phyloP scores from a whole-genome alignment of 768 basidiomycete genomes.

The Lactifluus pinguis region DNA sequence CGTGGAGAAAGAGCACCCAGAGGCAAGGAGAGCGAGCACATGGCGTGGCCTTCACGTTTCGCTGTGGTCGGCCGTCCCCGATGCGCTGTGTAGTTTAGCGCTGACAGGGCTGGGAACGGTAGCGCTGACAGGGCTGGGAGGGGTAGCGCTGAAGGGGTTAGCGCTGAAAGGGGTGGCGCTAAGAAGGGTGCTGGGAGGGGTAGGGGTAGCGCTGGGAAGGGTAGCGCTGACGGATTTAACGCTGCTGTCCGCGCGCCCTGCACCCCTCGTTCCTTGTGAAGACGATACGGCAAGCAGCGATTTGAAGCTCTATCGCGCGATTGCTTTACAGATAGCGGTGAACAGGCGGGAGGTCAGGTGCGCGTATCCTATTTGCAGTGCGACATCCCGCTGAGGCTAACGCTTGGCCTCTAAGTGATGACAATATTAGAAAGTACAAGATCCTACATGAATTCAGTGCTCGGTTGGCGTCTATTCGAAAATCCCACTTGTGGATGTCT shows the following conservation, averaged over 20 bases:
- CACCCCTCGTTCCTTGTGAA: conserved; percentile 5
- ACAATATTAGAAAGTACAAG: not conserved
- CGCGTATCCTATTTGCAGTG: not conserved
- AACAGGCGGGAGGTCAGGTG: conserved; percentile 14
- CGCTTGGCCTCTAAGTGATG: not conserved
- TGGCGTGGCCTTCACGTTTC: conserved; percentile 18
- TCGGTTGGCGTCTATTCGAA: too few relatives aligned
- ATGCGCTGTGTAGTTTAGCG: too few relatives aligned
- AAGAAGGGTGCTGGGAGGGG: too few relatives aligned
- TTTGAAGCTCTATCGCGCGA: conserved; percentile 8
- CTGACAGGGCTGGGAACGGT: too few relatives aligned
- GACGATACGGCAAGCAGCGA: conserved; percentile 10
- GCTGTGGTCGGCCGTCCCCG: conserved; percentile 8
- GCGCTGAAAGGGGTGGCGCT: too few relatives aligned
- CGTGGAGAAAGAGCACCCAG: not conserved
- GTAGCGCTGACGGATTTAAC: conserved; percentile 13
- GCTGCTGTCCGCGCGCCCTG: conserved; percentile 7
- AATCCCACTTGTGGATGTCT: too few relatives aligned
- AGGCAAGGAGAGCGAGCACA: conserved; percentile 6
- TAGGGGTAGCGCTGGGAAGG: too few relatives aligned
- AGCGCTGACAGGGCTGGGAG: too few relatives aligned
- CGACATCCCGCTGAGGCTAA: not conserved
- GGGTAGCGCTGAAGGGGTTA: too few relatives aligned
- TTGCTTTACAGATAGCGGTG: not conserved
- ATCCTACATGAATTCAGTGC: too few relatives aligned